phyloP scores from a whole-genome alignment of 140 eudicot species.

The Flaveria floridana region DNA sequence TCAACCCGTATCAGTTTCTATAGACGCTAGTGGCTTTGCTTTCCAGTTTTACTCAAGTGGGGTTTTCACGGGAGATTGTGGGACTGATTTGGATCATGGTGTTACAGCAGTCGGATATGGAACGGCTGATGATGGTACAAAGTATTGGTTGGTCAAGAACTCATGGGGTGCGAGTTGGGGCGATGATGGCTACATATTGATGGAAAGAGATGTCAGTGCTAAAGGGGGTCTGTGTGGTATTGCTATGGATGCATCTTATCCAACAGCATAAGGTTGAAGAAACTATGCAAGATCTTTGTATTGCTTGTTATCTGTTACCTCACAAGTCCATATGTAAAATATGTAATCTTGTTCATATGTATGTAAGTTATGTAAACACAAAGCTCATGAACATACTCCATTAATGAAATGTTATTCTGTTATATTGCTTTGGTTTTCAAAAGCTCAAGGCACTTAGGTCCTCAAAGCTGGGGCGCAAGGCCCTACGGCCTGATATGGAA shows the following conservation, averaged over 20 bases:
- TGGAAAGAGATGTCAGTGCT: constrained; percentile 37
- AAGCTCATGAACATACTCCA: neutral
- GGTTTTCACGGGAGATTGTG: constrained; percentile 15
- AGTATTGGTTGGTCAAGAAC: constrained; percentile 53
- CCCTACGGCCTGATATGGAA: too few relatives aligned
- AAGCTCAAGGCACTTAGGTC: too few relatives aligned
- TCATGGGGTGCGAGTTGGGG: constrained; percentile 54
- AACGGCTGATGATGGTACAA: constrained; percentile 37
- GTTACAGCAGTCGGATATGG: constrained; percentile 40
- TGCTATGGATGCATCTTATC: constrained; percentile 45
- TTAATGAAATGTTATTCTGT: constrained; percentile 8
- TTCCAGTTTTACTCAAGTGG: constrained; percentile 22
- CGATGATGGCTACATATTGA: constrained; percentile 40
- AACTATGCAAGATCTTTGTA: neutral
- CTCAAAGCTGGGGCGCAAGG: too few relatives aligned
- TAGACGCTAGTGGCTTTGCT: constrained; percentile 14
- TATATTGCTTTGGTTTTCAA: neutral
- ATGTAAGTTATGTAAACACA: neutral
- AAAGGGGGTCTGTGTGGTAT: constrained; percentile 47
- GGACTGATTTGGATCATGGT: constrained; percentile 22
- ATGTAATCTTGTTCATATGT: constrained; percentile 17
- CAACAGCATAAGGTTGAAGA: constrained; percentile 29
- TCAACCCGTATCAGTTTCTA: constrained; percentile 18
- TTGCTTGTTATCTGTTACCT: neutral
- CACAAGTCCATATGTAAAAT: neutral